A percentile compares a stretch with the other conserved stretches of the same genome.
Conservation (phyloP, 140 eudicot species). For the Bidens hawaiensis region DNA sequence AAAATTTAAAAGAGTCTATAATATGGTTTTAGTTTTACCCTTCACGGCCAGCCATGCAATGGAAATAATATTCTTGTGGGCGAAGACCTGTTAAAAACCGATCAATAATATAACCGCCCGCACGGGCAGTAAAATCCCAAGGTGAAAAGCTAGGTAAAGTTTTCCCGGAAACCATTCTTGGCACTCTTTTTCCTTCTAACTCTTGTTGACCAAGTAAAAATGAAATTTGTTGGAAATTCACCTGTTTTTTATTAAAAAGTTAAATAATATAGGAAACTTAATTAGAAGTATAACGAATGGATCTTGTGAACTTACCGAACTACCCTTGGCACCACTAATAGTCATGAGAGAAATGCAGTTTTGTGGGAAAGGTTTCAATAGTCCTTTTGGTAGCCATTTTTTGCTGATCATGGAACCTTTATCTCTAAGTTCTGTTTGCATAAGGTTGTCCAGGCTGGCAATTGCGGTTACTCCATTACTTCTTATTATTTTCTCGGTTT, state of each 20-base stretch:
- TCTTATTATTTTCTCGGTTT: constrained; percentile 70
- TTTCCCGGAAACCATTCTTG: constrained; percentile 97
- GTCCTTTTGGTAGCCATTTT: constrained; percentile 64
- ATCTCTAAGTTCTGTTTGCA: constrained; percentile 72
- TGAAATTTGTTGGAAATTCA: constrained; percentile 96
- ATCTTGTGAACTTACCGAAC: constrained; percentile 59
- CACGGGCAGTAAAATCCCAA: constrained; percentile 88
- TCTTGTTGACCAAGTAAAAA: constrained; percentile 95
- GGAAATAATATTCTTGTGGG: constrained; percentile 94
- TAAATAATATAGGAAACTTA: neutral
- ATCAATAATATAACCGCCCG: constrained; percentile 94
- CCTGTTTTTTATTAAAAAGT: constrained; percentile 40
- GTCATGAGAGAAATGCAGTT: constrained; percentile 94
- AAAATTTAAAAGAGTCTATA: neutral
- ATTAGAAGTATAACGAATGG: neutral
- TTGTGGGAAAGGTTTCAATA: constrained; percentile 77
- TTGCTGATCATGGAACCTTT: constrained; percentile 65
- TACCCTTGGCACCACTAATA: constrained; percentile 96
- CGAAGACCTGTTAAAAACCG: constrained; percentile 89
- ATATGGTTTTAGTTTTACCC: constrained; percentile 55
- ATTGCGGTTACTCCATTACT: constrained; percentile 62
- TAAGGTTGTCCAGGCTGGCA: constrained; percentile 71
- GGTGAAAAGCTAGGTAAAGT: constrained; percentile 87
- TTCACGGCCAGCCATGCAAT: constrained; percentile 99
- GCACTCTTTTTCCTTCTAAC: constrained; percentile 96